Conservation (phyloP, 306 rosid genomes). For the Cicer bijugum region DNA sequence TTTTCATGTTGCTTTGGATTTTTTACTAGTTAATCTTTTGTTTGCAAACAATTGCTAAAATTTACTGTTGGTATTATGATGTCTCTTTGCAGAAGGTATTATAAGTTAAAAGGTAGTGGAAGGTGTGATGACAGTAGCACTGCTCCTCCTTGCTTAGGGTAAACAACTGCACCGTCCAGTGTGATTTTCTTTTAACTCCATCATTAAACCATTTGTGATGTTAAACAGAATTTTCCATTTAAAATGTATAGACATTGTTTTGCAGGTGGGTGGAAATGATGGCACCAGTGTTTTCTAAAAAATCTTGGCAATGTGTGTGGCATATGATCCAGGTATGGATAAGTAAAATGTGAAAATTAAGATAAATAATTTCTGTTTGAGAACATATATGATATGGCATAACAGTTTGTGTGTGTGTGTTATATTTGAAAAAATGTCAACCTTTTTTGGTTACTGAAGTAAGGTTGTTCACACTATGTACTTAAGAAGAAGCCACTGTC, state of each 20-base stretch:
- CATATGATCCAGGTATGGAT: constrained; percentile 83
- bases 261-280: constrained; percentile 98
- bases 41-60: constrained; percentile 20
- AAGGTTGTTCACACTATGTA: constrained; percentile 4
- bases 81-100: constrained; percentile 68
- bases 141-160: constrained; percentile 91
- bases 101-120: constrained; percentile 74
- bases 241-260: constrained; percentile 40
- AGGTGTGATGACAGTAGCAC: constrained; percentile 72
- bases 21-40: neutral
- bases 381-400: constrained; percentile 25
- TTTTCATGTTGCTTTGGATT: neutral
- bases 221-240: constrained; percentile 36
- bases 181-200: constrained; percentile 28
- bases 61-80: constrained; percentile 30
- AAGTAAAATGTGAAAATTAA: constrained; percentile 35
- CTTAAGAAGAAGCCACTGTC: neutral
- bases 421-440: neutral
- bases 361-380: constrained; percentile 8
- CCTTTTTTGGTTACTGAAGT: constrained; percentile 7
- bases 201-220: constrained; percentile 7
- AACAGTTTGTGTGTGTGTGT: neutral
- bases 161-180: constrained; percentile 36
- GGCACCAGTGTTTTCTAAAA: constrained; percentile 92
- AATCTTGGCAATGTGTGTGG: constrained; percentile 89